Evolutionary conservation across 129 eudicot species (phyloP).

Genomic region (Tagetes patula): DNA sequence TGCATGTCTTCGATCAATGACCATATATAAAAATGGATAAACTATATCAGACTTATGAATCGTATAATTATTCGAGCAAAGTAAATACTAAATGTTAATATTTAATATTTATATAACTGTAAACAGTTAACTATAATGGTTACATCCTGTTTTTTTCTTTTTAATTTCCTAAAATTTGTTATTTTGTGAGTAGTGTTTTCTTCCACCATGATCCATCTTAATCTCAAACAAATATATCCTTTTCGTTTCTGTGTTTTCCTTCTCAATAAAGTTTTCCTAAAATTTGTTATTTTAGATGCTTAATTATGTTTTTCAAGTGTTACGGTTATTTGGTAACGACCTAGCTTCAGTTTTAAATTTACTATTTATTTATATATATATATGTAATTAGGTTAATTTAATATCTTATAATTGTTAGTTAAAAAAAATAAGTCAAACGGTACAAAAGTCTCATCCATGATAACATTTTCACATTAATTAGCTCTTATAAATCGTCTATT

Average conservation of each 20-base stretch:
- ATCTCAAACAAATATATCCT: conserved; percentile 10
- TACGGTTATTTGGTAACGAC: too few species aligned
- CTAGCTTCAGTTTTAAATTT: too few species aligned
- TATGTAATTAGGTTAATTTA: too few species aligned
- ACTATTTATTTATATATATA: too few species aligned
- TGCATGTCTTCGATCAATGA: too few species aligned
- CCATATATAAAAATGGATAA: too few species aligned
- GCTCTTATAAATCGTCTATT: background rate
- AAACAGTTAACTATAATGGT: background rate
- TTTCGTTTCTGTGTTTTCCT: background rate
- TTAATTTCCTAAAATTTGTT: background rate
- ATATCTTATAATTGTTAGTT: too few species aligned
- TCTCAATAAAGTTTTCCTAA: too few species aligned
- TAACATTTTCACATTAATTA: background rate
- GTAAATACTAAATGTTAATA: background rate
- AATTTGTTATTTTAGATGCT: too few species aligned
- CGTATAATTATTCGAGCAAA: background rate
- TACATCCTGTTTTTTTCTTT: background rate
- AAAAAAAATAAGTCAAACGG: background rate
- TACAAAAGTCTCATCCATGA: background rate
- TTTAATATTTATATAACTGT: background rate
- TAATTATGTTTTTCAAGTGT: too few species aligned
- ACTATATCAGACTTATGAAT: background rate
- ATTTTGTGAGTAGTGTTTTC: background rate
- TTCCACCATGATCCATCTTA: background rate